Base-by-base conservation (phyloP, 1,139 yeast species). In the Taiozyma sp. region DNA sequence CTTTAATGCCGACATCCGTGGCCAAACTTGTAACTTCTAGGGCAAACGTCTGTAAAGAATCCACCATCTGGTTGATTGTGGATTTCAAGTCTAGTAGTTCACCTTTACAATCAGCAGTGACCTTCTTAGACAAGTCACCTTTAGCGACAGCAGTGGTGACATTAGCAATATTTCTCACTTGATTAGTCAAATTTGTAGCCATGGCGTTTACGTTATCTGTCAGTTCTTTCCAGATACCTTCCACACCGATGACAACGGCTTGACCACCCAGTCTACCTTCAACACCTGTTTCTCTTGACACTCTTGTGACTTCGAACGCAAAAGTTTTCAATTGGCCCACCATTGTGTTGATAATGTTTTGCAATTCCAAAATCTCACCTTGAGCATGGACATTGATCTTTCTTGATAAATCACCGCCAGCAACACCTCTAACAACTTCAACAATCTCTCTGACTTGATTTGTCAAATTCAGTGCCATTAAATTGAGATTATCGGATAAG, bases 101-200 rank as follows among this genome's bases (percentile, higher is more conserved):
- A 66, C 96, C 96, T 51, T 85, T 78, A 6, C 96, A 95, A 64
- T 88, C 96, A 52, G 88, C 96, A 0, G 96, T 88, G 60, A 88
- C 88, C 62, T 88, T 87, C 56, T 95, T 76, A 0, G 96, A 87
- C 68, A 88, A 85, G 67, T 88, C 96, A 65, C 96, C 96, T 69
- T 86, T 95, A 1, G 96, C 88, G 6, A 95, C 96, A 19, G 96
- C 95, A 21, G 95, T 95, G 0, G 96, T 88, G 62, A 88, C 88
- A 65, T 86, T 95, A 29, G 95, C 95, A 71, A 88, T 88, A 1
- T 95, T 95, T 71, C 96, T 81, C 62, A 88, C 96, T 71, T 88
- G 96, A 6, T 95, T 85, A 0, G 96, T 88, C 66, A 88, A 79
- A 66, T 88, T 88, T 22, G 93, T 82, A 48, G 96, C 96, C 96